Evolutionary conservation across 192 early-diverging fungal species (phyloP), one percentile per base, ranked within the genome.

Genomic region (Phycomyces blakesleeanus): DNA sequence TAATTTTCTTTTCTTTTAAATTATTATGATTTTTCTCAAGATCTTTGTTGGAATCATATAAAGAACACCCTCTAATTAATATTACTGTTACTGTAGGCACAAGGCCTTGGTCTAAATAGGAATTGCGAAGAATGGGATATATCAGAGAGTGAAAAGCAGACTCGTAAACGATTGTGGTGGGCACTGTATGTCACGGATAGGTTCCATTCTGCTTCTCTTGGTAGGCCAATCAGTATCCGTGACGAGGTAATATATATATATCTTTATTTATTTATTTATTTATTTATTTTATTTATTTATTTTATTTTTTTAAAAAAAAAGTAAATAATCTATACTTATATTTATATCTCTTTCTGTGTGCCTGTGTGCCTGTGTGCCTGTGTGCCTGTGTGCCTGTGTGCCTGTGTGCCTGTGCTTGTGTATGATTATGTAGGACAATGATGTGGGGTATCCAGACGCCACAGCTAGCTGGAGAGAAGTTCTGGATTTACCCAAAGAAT

Each of bases 161-260:
- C 84, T 18, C 69, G 90, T n/a, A 85, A 84, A 59, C 77, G 89
- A 16, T 76, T 88, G 5, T 92, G 89, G 89, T 92, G 90, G 90
- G 69, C 83, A 9, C 81, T 83, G 59, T 89, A 85, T 51, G 68
- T 89, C 0, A 76, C 85, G 51, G 90, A 92, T 67, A 73, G 87
- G 34, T 85, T 87, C 71, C 72, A 79, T 41, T 85, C 85, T 38
- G 83, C 87, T 14, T 79, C 75, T 20, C 77, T 88, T 25, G 90
- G 90, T n/a, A 79, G 88, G 60, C 74, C 80, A 20, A 56, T 80
- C 9, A 66, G 69, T 10, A 84, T 80, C 61, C 69, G 73, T 22
- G 77, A 84, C 51, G 71, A 73, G 51, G 67, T 63, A 51, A 61
- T 0, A 16, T 37, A 21, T 0, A 15, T 15, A 38, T n/a, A n/a